A percentile compares a stretch with the other conserved stretches of the same genome.
phyloP scores from a whole-genome alignment of 2,329 filamentous ascomycete genomes.

The Cytospora piceicola region DNA sequence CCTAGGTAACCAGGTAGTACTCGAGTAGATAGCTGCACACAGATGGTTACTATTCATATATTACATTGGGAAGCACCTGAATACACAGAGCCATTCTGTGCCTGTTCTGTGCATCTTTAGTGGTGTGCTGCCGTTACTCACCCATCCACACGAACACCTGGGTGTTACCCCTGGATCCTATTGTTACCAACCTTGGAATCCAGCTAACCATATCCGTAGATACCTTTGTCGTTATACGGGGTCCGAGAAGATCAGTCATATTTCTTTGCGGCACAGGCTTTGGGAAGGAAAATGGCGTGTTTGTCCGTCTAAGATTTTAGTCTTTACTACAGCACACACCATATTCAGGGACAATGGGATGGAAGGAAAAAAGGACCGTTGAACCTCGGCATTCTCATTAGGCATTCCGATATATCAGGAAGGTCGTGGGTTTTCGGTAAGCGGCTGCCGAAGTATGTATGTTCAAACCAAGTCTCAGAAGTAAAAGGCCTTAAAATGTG shows the following conservation, averaged over 20 bases:
- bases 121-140: conserved; percentile 20
- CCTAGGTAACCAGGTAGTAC: too few species aligned
- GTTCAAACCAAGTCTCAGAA: conserved; percentile 19
- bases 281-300: background rate
- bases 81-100: conserved; percentile 12
- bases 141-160: background rate
- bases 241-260: background rate
- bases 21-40: background rate
- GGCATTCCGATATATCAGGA: background rate
- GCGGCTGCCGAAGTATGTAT: conserved; percentile 15
- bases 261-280: background rate
- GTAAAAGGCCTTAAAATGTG: conserved; percentile 20
- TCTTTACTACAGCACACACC: background rate
- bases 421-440: conserved; percentile 15
- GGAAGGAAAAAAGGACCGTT: too few species aligned
- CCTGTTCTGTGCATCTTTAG: conserved; percentile 10
- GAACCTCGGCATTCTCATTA: background rate
- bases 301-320: background rate
- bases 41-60: background rate
- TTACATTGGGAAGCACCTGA: conserved; percentile 13
- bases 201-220: background rate
- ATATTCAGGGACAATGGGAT: too few species aligned
- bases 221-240: background rate
- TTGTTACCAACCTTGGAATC: background rate
- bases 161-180: background rate